phyloP scores from a whole-genome alignment of 306 rosid genomes.

The Citrullus amarus region DNA sequence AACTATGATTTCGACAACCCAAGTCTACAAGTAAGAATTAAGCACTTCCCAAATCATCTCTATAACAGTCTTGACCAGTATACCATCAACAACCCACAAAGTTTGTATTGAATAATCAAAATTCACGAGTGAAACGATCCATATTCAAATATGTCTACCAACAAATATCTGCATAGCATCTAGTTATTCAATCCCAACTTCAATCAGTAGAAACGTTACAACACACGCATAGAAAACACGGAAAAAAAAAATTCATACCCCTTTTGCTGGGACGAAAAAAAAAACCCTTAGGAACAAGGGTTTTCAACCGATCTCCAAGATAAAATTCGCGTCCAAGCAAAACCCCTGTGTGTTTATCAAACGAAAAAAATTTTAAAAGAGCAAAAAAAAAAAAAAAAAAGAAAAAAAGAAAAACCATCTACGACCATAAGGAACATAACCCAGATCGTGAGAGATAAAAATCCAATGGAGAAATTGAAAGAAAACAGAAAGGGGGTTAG shows the following conservation, averaged over 20 bases:
- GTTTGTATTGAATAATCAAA: not conserved
- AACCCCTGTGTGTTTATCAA: not conserved
- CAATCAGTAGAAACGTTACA: not conserved
- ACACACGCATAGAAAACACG: not conserved
- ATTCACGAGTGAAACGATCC: not conserved
- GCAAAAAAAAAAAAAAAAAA: too few relatives aligned
- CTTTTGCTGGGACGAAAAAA: not conserved
- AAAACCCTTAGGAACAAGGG: constrained; percentile 7
- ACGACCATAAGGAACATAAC: not conserved
- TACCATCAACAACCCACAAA: not conserved
- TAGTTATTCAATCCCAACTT: not conserved
- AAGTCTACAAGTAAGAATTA: not conserved
- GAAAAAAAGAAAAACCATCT: too few relatives aligned
- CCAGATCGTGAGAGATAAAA: not conserved
- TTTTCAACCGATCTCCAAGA: not conserved
- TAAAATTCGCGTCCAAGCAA: not conserved
- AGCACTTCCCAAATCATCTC: not conserved
- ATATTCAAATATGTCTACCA: not conserved
- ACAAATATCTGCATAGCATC: not conserved
- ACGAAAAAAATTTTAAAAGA: not conserved
- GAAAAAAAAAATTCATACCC: not conserved
- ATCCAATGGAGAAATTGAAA: not conserved
- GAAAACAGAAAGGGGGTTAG: not conserved
- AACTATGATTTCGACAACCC: not conserved
- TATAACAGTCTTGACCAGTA: not conserved